Conservation (phyloP, 2,329 filamentous ascomycete genomes). For the Colletotrichum limetticola region DNA sequence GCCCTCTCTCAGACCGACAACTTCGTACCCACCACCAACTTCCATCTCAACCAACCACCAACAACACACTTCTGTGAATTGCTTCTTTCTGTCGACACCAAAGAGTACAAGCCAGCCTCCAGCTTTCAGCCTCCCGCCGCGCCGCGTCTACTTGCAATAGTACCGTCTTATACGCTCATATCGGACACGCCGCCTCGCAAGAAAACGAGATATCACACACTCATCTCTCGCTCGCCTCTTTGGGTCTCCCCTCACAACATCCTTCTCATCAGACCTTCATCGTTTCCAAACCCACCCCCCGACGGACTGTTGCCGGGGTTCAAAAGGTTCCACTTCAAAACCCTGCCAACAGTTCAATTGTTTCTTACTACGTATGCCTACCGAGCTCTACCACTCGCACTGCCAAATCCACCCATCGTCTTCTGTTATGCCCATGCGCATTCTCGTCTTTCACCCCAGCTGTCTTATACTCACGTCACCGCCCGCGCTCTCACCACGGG, state of each 20-base stretch:
- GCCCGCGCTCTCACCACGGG: neutral
- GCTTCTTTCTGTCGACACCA: conserved; percentile 18
- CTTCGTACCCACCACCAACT: neutral
- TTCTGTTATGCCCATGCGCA: conserved; percentile 29
- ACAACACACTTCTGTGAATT: conserved; percentile 18
- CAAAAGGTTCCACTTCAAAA: conserved; percentile 20
- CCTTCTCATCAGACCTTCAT: conserved; percentile 18
- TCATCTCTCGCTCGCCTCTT: neutral
- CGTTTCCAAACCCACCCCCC: conserved; percentile 9
- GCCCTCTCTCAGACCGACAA: conserved; percentile 17
- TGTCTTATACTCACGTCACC: conserved; percentile 33
- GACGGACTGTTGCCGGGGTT: conserved; percentile 20
- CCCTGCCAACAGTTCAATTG: conserved; percentile 29
- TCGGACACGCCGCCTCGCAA: conserved; percentile 1
- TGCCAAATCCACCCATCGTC: conserved; percentile 22
- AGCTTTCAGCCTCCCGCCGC: neutral
- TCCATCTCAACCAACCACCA: neutral
- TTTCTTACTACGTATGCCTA: conserved; percentile 31
- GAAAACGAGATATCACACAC: neutral
- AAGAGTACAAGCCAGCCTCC: neutral
- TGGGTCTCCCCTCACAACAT: neutral
- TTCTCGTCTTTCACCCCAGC: neutral
- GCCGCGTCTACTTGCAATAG: neutral
- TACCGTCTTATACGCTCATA: neutral
- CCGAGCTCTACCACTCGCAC: conserved; percentile 28